Evolutionary conservation across 2,329 filamentous ascomycete genomes (phyloP), one percentile per base, ranked within the genome.

Genomic region (Exophiala spinifera): DNA sequence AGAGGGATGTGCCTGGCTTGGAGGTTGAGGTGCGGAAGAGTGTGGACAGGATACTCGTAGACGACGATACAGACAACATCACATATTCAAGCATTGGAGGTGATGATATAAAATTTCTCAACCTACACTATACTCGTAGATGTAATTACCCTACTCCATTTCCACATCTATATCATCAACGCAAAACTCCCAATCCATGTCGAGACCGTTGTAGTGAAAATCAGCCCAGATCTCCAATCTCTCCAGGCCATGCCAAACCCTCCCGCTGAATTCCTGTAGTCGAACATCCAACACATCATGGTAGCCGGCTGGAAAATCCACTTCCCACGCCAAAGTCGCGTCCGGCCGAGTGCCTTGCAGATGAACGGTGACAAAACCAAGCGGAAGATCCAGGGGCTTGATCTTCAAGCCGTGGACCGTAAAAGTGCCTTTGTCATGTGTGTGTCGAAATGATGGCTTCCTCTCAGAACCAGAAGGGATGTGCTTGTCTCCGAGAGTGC

Each of bases 131-230:
- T 28, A 23, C 33, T 36, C 33, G 33, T 4, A 36, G 33, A 36
- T 3, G 33, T 36, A 19, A 39, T 6, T 13, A 8, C n/a, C 25
- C 7, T 20, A 11, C 37, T 53, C 17, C 10, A 61, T 40, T 37
- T 59, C 51, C 10, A 66, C 21, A 15, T 53, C 50, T 4, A 66
- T 34, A 51, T 65, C 58, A 52, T 65, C 64, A 15, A 65, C 40
- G 34, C 65, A 67, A 53, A 65, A 64, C 47, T 66, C 64, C 64
- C 65, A 67, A 45, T 65, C 64, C 45, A 65, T 50, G 17, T 13
- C 31, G 17, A 55, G 25, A 3, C 46, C 39, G 15, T 54, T 53
- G 28, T 60, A 56, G 17, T 63, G 61, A 52, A 63, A 66, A 36
- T 63, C 60, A 11, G 62, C 65, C 53, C 56, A 51, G 5, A 66